Evolutionary conservation across 1,284 basidiomycete genomes (phyloP), one percentile per base, ranked within the genome.

Genomic region (Testicularia cyperi): DNA sequence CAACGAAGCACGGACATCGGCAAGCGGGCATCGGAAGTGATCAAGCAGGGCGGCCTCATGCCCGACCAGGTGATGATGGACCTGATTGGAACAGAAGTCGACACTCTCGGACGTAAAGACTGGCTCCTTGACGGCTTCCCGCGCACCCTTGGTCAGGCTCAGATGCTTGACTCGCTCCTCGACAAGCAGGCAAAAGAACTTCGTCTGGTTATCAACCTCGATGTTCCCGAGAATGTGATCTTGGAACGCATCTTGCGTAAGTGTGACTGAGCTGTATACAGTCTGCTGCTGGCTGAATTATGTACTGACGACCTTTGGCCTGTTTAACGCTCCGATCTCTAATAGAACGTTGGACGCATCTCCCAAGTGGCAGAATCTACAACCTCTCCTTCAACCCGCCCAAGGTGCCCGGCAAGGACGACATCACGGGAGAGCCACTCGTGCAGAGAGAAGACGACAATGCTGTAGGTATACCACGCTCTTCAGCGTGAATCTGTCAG

Each of bases 71-170:
- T 68, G 15, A 75, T 75, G 72, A 73, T 73, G 72, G 40, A 53
- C 21, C 47, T 75, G 6, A 55, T 74, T 35, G 51, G 56, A n/a
- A 20, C 49, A 6, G 60, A 68, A 33, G 45, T 74, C 4, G 12
- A 44, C 7, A 26, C 43, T 19, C 38, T 68, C 14, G 48, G 28
- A 0, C 29, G 26, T 2, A 20, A 55, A 83, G 85, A 88, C 73
- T 96, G 92, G 92, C 88, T 97, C 60, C 78, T 98, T 25, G 94
- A 99, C 71, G 94, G 94, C 5, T 98, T 98, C 74, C 94, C 94
- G 23, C 85, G 94, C 28, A 99, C 94, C 2, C 78, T 94, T 2
- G 85, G 83, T 14, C 94, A 99, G 78, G 94, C 90, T 1, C 80
- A 86, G 74, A 80, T 94, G 32, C 82, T 99, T 9, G 89, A 96